Evolutionary conservation across 768 basidiomycete genomes (phyloP), one percentile per base, ranked within the genome.

Genomic region (Russula sp.): DNA sequence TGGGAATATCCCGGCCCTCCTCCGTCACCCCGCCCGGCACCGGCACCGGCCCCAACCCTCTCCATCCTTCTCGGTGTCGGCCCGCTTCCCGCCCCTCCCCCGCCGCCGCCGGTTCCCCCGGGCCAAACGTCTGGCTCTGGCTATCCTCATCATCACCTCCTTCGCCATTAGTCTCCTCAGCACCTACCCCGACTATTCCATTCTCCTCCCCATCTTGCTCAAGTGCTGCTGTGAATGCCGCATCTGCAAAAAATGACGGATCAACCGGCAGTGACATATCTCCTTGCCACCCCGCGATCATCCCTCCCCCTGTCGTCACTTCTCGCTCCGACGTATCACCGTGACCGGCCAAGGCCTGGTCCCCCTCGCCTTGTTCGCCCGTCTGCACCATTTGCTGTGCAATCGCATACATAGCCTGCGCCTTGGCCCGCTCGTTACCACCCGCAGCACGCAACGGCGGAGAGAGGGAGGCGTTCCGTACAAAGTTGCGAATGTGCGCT

Each of bases 401-500:
- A 64, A 85, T 81, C 56, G 83, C 78, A 68, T 85, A 84, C 83
- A 86, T 84, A 8, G 82, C 81, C 73, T 81, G 77, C 59, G 82
- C 79, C 77, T 84, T 78, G 58, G 70, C 68, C 49, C 73, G 70
- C 65, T 69, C 68, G 65, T 70, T 65, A 69, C 75, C 73, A 75
- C 70, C 58, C 62, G 70, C 64, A 65, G 64, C 35, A 62, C n/a
- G 60, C 48, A 58, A 56, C 52, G 51, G 73, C 60, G 69, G 69
- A 67, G 72, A 68, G 67, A 70, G 64, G 65, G 67, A 68, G 66
- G 71, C 72, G 66, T 59, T 68, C 65, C 83, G 77, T 70, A 88
- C 85, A 71, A 88, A 88, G 64, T 80, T 83, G 69, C 84, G 80
- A 62, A 87, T 79, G 67, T 87, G 83, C 25, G 81, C 78, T 41